A percentile compares a stretch with the other conserved stretches of the same genome.
These are phyloP conservation scores for Xylariaceae sp. DNA, from an alignment of 2,329 filamentous ascomycete species.

Conservation along the genomic window DNA sequence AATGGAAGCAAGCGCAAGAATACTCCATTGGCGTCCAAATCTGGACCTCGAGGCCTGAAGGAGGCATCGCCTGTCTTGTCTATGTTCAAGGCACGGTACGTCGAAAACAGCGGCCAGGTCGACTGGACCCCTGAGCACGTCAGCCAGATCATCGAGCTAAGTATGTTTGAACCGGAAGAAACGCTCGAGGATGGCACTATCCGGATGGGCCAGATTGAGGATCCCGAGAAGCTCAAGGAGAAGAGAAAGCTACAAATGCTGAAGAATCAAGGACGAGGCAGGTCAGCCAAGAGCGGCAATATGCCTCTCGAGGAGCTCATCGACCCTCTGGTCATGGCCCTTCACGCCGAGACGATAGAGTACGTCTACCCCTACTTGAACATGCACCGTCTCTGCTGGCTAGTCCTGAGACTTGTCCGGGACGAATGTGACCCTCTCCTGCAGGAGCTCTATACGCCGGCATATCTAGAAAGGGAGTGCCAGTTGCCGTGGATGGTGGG, in stretches of 20 bases:
- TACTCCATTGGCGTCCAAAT: slow-evolving; percentile 22
- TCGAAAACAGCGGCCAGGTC: slow-evolving; percentile 19
- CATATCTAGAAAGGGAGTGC: slow-evolving; percentile 35
- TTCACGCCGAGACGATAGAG: slow-evolving; percentile 35
- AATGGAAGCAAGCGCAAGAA: slow-evolving; percentile 21
- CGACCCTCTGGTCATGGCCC: slow-evolving; percentile 28
- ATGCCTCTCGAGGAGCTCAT: slow-evolving; percentile 29
- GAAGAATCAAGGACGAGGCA: slow-evolving; percentile 9
- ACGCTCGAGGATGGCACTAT: slow-evolving; percentile 18
- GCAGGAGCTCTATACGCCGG: slow-evolving; percentile 29
- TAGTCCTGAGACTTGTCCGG: slow-evolving; percentile 32
- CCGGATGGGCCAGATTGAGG: slow-evolving; percentile 16
- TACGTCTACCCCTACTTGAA: slow-evolving; percentile 37
- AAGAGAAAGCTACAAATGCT: slow-evolving; percentile 10
- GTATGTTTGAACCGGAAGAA: slow-evolving; percentile 24
- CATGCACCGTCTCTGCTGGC: slow-evolving; percentile 39
- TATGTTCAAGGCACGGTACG: slow-evolving; percentile 36
- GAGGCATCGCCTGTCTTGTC: slow-evolving; percentile 29
- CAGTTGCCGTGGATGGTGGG: slow-evolving; percentile 38
- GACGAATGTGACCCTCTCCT: slow-evolving; percentile 31
- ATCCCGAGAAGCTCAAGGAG: slow-evolving; percentile 15
- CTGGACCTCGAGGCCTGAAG: slow-evolving; percentile 30
- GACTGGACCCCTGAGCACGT: slow-evolving; percentile 34
- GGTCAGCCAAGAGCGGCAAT: slow-evolving; percentile 4
- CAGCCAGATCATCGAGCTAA: slow-evolving; percentile 32